phyloP scores from a whole-genome alignment of 176 grass and related monocot species.

The Musa acuminata region DNA sequence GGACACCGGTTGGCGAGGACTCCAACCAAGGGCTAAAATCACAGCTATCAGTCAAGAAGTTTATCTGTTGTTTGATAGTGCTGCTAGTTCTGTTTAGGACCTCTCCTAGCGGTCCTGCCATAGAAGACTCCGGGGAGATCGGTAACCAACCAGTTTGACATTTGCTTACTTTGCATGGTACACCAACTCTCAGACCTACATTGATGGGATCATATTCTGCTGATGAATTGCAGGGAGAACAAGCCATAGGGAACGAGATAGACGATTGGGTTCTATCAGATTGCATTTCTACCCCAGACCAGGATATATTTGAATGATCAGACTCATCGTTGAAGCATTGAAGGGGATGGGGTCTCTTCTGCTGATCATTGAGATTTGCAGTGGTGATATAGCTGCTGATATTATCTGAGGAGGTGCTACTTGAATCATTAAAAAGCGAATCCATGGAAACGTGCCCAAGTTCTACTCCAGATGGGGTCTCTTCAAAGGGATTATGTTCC shows the following conservation, averaged over 20 bases:
- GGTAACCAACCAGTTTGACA: constrained; percentile 5
- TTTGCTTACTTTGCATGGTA: constrained; percentile 14
- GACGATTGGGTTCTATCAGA: constrained; percentile 20
- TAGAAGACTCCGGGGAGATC: constrained; percentile 16
- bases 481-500: constrained; percentile 20
- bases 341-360: constrained; percentile 28
- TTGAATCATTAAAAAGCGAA: background rate
- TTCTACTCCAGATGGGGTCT: background rate
- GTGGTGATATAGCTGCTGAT: background rate
- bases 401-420: background rate
- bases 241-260: constrained; percentile 36
- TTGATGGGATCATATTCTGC: constrained; percentile 31
- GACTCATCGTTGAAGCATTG: constrained; percentile 56
- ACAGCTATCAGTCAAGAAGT: constrained; percentile 58
- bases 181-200: constrained; percentile 5
- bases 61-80: constrained; percentile 23
- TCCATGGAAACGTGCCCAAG: background rate
- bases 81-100: constrained; percentile 45
- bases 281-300: constrained; percentile 17
- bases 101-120: constrained; percentile 77
- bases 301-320: constrained; percentile 1
- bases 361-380: background rate
- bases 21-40: constrained; percentile 46
- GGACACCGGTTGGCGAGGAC: constrained; percentile 44
- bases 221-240: constrained; percentile 34